Evolutionary conservation across 2,329 filamentous ascomycete genomes (phyloP), one percentile per base, ranked within the genome.

Genomic region (Colletotrichum sansevieriae): DNA sequence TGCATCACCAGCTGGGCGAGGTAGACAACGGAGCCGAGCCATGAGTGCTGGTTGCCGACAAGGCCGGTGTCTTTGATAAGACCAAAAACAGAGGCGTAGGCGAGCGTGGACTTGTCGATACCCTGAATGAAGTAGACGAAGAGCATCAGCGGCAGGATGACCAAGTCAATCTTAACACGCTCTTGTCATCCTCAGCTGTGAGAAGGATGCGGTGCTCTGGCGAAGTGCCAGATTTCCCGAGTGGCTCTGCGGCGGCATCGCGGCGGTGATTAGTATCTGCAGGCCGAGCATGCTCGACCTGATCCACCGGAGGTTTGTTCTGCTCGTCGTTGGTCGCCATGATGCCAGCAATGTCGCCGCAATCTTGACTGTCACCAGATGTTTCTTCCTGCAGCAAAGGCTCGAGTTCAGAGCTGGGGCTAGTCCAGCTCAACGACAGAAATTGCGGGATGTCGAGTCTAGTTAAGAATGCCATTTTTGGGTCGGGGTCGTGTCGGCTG

Each of bases 1-100:
- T 90, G 87, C 79, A 88, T 85, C 12, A 87, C 78, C 9, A 90
- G 81, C 73, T 89, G 86, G 1, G 87, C 87, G n/a, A 89, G 78
- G 72, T 87, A 90, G 13, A 90, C 78, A 59, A 90, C 84, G 2
- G 86, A 89, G 0, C 87, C 86, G 0, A 90, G 83, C 87, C 87
- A 90, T 2, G 87, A 89, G 72, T 81, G 83, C 81, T 91, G 82
- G 56, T 87, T 80, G 15, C 87, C 87, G 9, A 83, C 78, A 1
- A 91, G 83, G 46, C 83, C 75, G 0, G 88, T 85, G 74, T 90
- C 86, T 59, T 88, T 80, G 37, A 88, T 84, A 11, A 91, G 80
- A 2, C 88, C 88, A 71, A 91, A 91, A 11, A 91, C 85, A 0
- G 88, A 89, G 3, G 87, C 87, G 72, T 90, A 91, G 2, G 68